Conservation (phyloP, 495 filamentous ascomycete genomes). For the Paragyromitra xinjiangensis region DNA sequence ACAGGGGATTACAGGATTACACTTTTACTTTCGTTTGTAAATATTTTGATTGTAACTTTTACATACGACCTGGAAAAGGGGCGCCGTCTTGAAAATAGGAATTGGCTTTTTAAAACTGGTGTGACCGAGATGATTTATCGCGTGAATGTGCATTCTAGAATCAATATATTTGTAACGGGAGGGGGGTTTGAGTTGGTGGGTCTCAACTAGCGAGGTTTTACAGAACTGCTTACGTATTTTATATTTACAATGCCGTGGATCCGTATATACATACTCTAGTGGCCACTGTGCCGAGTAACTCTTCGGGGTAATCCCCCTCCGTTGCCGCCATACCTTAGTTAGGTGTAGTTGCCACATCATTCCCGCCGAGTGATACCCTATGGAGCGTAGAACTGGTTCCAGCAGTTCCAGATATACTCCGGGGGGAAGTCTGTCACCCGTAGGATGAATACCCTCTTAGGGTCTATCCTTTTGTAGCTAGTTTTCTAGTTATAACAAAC, state of each 20-base stretch:
- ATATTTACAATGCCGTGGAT: not conserved
- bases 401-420: too few relatives aligned
- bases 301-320: too few relatives aligned
- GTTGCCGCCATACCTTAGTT: too few relatives aligned
- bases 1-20: not conserved
- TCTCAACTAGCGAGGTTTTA: not conserved
- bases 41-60: conserved; percentile 32
- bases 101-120: not conserved
- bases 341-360: too few relatives aligned
- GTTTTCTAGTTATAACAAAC: too few relatives aligned
- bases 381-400: too few relatives aligned
- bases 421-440: too few relatives aligned
- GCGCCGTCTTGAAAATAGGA: conserved; percentile 4
- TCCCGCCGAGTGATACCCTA: too few relatives aligned
- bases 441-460: too few relatives aligned
- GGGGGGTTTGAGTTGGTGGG: not conserved
- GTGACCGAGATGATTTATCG: not conserved
- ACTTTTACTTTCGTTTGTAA: conserved; percentile 38
- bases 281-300: too few relatives aligned
- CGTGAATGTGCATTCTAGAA: not conserved
- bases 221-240: not conserved
- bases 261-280: not conserved
- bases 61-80: conserved; percentile 4
- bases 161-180: not conserved
- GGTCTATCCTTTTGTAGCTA: too few relatives aligned